Evolutionary conservation across 2,329 filamentous ascomycete species (phyloP).

Genomic region (Fusarium citri): DNA sequence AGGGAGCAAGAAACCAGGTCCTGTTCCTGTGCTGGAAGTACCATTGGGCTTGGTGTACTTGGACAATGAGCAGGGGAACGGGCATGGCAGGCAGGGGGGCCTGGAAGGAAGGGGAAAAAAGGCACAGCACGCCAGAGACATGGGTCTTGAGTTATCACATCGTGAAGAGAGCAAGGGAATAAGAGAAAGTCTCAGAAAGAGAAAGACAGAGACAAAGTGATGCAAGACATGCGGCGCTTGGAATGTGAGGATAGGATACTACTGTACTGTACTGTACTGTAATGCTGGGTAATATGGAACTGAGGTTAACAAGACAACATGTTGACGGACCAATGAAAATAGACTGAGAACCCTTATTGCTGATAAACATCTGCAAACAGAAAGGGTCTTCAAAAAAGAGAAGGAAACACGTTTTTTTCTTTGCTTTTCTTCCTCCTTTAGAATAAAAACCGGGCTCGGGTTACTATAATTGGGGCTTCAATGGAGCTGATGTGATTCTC

Average conservation of each 20-base stretch:
- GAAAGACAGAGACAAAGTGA: slow-evolving; percentile 30
- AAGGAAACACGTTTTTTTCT: not conserved
- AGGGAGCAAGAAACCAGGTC: slow-evolving; percentile 23
- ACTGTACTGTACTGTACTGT: not conserved
- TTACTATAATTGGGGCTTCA: not conserved
- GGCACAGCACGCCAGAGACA: slow-evolving; percentile 41
- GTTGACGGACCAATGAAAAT: not conserved
- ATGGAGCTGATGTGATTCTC: slow-evolving; percentile 34
- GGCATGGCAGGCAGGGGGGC: slow-evolving; percentile 38
- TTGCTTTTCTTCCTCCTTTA: not conserved
- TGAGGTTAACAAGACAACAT: not conserved
- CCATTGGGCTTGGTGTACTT: slow-evolving; percentile 22
- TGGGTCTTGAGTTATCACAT: slow-evolving; percentile 28
- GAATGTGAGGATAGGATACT: slow-evolving; percentile 2
- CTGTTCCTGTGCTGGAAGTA: slow-evolving; percentile 2
- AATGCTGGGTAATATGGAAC: not conserved
- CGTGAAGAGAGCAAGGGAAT: not conserved
- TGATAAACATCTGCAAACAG: not conserved
- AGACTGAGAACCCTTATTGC: not conserved
- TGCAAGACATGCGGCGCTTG: slow-evolving; percentile 41
- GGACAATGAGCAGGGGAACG: slow-evolving; percentile 21
- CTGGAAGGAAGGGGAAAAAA: slow-evolving; percentile 14
- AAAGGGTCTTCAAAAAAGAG: not conserved
- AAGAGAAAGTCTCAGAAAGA: slow-evolving; percentile 4
- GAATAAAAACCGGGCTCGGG: slow-evolving; percentile 8